These are phyloP conservation scores for Bipolaris sorokiniana DNA, from an alignment of 2,329 filamentous ascomycete species.

Conservation along the genomic window DNA sequence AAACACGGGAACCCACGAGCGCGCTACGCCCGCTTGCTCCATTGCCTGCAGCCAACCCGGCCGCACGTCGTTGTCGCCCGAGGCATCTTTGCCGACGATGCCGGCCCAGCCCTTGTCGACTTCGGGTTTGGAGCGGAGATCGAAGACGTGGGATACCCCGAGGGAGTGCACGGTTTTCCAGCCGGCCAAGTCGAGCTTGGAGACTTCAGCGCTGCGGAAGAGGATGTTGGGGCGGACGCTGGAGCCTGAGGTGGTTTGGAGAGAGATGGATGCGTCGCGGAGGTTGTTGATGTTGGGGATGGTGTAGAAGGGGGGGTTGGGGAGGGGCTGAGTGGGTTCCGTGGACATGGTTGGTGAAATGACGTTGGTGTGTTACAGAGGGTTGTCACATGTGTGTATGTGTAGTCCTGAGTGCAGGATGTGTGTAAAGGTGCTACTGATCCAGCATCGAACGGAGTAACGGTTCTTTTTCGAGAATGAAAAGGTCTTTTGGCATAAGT, in stretches of 20 bases:
- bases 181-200: slow-evolving; percentile 25
- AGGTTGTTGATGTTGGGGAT: slow-evolving; percentile 46
- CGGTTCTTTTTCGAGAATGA: no score
- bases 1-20: slow-evolving; percentile 71
- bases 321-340: slow-evolving; percentile 13
- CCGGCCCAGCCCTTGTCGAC: slow-evolving; percentile 53
- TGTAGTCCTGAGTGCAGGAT: not conserved
- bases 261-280: slow-evolving; percentile 39
- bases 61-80: slow-evolving; percentile 44
- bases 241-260: slow-evolving; percentile 41
- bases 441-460: not conserved
- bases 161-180: slow-evolving; percentile 50
- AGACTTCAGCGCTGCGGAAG: slow-evolving; percentile 72
- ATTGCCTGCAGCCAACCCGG: slow-evolving; percentile 29
- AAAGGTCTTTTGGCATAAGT: no score
- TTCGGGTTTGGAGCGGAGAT: slow-evolving; percentile 69
- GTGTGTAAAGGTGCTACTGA: not conserved
- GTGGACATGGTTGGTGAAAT: not conserved
- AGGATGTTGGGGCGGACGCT: slow-evolving; percentile 60
- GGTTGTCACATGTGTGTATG: not conserved
- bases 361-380: not conserved
- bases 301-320: slow-evolving; percentile 43
- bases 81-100: slow-evolving; percentile 34
- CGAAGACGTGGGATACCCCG: slow-evolving; percentile 70
- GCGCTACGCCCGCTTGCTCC: slow-evolving; percentile 52